These are phyloP conservation scores for Blepharisma stoltei DNA, from an alignment of 73 alveolate genomes.

Conservation along the genomic window DNA sequence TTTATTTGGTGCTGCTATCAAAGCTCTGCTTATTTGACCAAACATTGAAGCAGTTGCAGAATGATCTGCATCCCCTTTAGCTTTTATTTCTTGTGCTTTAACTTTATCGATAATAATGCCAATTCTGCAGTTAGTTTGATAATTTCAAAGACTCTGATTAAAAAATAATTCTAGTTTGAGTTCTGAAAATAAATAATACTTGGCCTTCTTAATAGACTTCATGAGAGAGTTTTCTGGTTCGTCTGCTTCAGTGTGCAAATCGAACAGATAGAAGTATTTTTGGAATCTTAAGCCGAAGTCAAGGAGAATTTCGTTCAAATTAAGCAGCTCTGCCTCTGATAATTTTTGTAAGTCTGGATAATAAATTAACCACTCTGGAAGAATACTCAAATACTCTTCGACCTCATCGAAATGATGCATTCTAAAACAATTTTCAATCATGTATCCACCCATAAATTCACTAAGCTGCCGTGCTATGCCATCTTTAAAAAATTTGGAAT, in stretches of 20 bases:
- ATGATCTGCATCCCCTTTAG: slow-evolving; percentile 56
- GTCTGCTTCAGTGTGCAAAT: slow-evolving; percentile 39
- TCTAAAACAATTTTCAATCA: no score
- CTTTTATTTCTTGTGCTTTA: slow-evolving; percentile 46
- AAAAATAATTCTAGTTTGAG: not conserved
- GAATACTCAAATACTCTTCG: slow-evolving; percentile 40
- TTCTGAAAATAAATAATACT: not conserved
- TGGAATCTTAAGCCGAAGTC: slow-evolving; percentile 42
- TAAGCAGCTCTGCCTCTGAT: slow-evolving; percentile 54
- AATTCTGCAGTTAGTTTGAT: slow-evolving; percentile 27
- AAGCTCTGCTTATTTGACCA: slow-evolving; percentile 53
- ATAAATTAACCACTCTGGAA: slow-evolving; percentile 52
- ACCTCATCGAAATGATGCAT: slow-evolving; percentile 53
- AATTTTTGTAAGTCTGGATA: slow-evolving; percentile 61
- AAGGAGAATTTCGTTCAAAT: slow-evolving; percentile 52
- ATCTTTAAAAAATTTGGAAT: slow-evolving; percentile 40
- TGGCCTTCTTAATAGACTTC: not conserved
- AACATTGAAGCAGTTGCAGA: slow-evolving; percentile 53
- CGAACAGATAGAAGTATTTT: slow-evolving; percentile 46
- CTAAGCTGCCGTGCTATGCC: slow-evolving; percentile 64
- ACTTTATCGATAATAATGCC: slow-evolving; percentile 56
- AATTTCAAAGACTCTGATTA: no score
- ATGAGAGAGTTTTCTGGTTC: not conserved
- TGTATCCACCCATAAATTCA: slow-evolving; percentile 50
- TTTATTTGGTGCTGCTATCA: slow-evolving; percentile 20